phyloP scores from a whole-genome alignment of 306 rosid genomes.

The Acacia confusa region DNA sequence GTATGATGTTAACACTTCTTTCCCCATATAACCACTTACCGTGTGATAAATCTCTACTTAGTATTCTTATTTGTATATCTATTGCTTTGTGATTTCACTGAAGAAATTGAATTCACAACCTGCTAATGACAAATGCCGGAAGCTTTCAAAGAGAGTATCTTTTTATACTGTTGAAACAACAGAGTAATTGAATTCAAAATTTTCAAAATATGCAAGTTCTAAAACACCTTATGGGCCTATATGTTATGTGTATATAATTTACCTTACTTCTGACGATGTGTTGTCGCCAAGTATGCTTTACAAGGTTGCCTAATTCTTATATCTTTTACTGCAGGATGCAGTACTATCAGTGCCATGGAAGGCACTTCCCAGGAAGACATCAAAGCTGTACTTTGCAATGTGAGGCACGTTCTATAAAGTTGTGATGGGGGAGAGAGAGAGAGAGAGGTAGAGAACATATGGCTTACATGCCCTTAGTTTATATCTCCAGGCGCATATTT shows the following conservation, averaged over 20 bases:
- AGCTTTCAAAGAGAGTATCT: constrained; percentile 23
- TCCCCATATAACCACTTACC: not conserved
- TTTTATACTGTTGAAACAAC: not conserved
- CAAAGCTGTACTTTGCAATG: constrained; percentile 80
- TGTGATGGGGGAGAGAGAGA: not conserved
- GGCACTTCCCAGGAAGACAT: constrained; percentile 57
- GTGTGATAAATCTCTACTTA: not conserved
- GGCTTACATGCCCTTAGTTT: not conserved
- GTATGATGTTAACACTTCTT: constrained; percentile 38
- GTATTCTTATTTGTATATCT: not conserved
- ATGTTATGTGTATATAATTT: not conserved
- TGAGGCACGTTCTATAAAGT: constrained; percentile 56
- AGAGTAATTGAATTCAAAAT: not conserved
- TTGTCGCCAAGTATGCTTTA: not conserved
- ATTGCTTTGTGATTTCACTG: constrained; percentile 29
- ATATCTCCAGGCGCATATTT: not conserved
- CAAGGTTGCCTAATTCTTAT: not conserved
- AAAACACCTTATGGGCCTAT: not conserved
- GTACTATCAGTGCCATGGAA: constrained; percentile 83
- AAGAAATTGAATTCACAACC: too few relatives aligned
- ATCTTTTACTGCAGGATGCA: constrained; percentile 59
- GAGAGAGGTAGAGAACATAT: not conserved
- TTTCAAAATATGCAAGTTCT: not conserved
- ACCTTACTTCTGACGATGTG: not conserved
- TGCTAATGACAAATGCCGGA: constrained; percentile 81